These are phyloP conservation scores for Myxozyma mucilagina DNA, from an alignment of 805 yeast species.

Conservation along the genomic window DNA sequence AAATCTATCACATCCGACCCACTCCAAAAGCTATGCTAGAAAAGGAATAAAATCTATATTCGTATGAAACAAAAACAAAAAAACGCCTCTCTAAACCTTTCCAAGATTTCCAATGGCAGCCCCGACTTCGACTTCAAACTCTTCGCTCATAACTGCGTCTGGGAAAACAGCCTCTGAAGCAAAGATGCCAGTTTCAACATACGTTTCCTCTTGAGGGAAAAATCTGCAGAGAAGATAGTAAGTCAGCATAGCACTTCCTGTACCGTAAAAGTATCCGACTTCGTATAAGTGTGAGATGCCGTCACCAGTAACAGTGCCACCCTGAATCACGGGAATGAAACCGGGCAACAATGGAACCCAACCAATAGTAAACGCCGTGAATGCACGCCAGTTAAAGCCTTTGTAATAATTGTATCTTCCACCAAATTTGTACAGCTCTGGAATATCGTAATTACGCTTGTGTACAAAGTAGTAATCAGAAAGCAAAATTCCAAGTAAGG, in stretches of 20 bases:
- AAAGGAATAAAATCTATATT: too few relatives aligned
- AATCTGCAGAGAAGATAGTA: conserved; percentile 23
- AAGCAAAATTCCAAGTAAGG: conserved; percentile 44
- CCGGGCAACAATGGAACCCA: conserved; percentile 36
- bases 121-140: conserved; percentile 5
- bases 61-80: too few relatives aligned
- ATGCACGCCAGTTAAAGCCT: conserved; percentile 50
- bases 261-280: conserved; percentile 34
- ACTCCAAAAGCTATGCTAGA: too few relatives aligned
- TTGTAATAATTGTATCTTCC: conserved; percentile 46
- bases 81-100: neutral
- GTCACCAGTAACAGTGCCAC: neutral
- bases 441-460: conserved; percentile 23
- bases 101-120: conserved; percentile 5
- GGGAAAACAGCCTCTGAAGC: conserved; percentile 7
- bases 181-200: conserved; percentile 19
- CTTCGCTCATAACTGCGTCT: conserved; percentile 7
- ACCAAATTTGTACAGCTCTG: conserved; percentile 28
- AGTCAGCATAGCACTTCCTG: conserved; percentile 25
- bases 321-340: conserved; percentile 33
- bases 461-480: conserved; percentile 46
- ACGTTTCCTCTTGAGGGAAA: conserved; percentile 28
- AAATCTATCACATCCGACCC: too few relatives aligned
- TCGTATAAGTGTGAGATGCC: conserved; percentile 34
- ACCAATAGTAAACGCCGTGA: conserved; percentile 40